Percentiles rank a stretch among this genome's conserved stretches.
Evolutionary conservation across 306 rosid genomes (phyloP).

Genomic region (Corylus avellana): DNA sequence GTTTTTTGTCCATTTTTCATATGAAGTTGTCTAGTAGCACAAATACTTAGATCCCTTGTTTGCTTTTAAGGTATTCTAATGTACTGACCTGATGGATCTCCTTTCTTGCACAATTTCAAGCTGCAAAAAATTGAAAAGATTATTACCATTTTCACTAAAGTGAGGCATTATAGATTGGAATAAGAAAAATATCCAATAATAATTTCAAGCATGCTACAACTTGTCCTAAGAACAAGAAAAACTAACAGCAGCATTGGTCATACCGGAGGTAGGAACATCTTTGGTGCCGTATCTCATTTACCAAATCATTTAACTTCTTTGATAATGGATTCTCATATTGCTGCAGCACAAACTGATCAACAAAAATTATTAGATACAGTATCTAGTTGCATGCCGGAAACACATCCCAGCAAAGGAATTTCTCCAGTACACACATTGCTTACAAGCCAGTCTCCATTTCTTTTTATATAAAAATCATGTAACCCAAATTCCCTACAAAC

Average conservation of each 20-base stretch:
- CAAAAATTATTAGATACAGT: slow-evolving; percentile 13
- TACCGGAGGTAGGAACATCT: slow-evolving; percentile 95
- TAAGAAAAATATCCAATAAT: no score
- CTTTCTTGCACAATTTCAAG: slow-evolving; percentile 85
- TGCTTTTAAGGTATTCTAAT: background rate
- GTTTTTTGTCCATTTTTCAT: background rate
- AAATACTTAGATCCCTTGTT: background rate
- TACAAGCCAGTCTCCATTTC: background rate
- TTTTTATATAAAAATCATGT: no score
- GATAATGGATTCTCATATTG: slow-evolving; percentile 69
- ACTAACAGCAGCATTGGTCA: background rate
- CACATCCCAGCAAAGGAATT: slow-evolving; percentile 1
- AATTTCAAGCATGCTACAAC: slow-evolving; percentile 1
- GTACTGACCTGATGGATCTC: slow-evolving; percentile 89
- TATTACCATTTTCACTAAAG: background rate
- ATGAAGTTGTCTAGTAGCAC: background rate
- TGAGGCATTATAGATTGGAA: background rate
- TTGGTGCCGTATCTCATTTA: slow-evolving; percentile 89
- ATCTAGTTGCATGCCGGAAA: background rate
- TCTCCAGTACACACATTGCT: background rate
- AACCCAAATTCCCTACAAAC: no score
- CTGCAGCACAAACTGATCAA: slow-evolving; percentile 73
- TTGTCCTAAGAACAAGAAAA: background rate
- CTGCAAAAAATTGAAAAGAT: slow-evolving; percentile 44
- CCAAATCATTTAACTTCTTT: slow-evolving; percentile 72